These are phyloP conservation scores for Candida xiaguanensis DNA, from an alignment of 805 yeast species.

Conservation along the genomic window DNA sequence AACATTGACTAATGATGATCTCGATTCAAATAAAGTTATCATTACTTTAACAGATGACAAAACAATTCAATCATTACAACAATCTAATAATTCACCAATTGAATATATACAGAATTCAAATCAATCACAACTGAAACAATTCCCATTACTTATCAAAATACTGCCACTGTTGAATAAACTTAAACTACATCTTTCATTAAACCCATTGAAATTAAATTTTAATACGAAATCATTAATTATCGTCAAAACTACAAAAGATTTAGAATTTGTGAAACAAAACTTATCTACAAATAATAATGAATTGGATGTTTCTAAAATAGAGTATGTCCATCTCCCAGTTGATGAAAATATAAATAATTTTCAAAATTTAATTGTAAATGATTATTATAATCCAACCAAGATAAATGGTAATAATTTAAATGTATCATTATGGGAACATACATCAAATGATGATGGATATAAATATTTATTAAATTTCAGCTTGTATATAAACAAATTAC, in stretches of 20 bases:
- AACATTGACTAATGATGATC: slow-evolving; percentile 20
- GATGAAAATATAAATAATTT: slow-evolving; percentile 12
- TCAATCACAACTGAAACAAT: slow-evolving; percentile 2
- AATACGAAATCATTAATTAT: slow-evolving; percentile 23
- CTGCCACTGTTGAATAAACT: slow-evolving; percentile 20
- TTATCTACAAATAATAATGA: not conserved
- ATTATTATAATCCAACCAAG: slow-evolving; percentile 14
- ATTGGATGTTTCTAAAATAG: slow-evolving; percentile 28
- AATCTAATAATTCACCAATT: slow-evolving; percentile 13
- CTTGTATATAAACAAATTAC: slow-evolving; percentile 19
- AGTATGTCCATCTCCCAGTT: slow-evolving; percentile 23
- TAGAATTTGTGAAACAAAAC: slow-evolving; percentile 5
- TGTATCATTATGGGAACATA: slow-evolving; percentile 25
- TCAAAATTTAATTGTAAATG: slow-evolving; percentile 28
- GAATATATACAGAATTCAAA: slow-evolving; percentile 24
- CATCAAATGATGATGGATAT: slow-evolving; percentile 13
- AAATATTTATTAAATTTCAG: slow-evolving; percentile 20
- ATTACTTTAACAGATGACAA: slow-evolving; percentile 18
- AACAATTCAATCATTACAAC: slow-evolving; percentile 17
- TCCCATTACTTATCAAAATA: slow-evolving; percentile 31
- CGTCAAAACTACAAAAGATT: slow-evolving; percentile 23
- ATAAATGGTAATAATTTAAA: slow-evolving; percentile 17
- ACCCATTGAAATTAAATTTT: slow-evolving; percentile 8
- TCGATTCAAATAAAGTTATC: slow-evolving; percentile 19
- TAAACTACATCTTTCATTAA: slow-evolving; percentile 27